A percentile compares a stretch with the other conserved stretches of the same genome.
These are phyloP conservation scores for Candolleomyces efflorescens DNA, from an alignment of 768 basidiomycete species.

Conservation along the genomic window DNA sequence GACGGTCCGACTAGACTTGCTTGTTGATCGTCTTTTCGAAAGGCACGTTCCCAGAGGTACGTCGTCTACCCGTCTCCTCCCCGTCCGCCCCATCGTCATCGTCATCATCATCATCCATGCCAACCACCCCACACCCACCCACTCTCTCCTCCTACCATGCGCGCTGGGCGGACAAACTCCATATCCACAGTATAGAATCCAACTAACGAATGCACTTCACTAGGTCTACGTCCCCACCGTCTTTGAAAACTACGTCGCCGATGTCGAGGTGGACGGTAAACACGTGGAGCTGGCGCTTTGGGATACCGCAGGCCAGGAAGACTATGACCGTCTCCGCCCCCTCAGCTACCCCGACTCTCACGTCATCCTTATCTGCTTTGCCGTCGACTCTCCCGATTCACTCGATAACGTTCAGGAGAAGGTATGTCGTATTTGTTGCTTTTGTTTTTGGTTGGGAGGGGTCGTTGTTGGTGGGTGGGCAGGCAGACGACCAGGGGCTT, in stretches of 20 bases:
- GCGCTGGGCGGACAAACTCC: too few species aligned
- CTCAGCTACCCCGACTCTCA: conserved; percentile 99
- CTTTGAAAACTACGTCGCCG: conserved; percentile 99
- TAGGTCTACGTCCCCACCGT: conserved; percentile 99
- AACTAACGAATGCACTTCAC: background rate
- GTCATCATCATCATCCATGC: background rate
- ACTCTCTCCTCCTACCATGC: too few species aligned
- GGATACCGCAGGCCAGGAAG: conserved; percentile 97
- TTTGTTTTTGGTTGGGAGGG: too few species aligned
- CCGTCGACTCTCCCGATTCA: conserved; percentile 96
- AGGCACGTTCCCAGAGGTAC: conserved; percentile 93
- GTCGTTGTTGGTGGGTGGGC: too few species aligned
- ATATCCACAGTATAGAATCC: too few species aligned
- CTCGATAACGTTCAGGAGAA: conserved; percentile 99
- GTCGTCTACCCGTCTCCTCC: too few species aligned
- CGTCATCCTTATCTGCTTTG: conserved; percentile 99
- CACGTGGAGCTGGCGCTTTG: conserved; percentile 97
- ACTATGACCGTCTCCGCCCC: conserved; percentile 97
- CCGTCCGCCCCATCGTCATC: background rate
- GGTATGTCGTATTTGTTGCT: too few species aligned
- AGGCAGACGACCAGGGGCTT: too few species aligned
- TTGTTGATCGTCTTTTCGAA: conserved; percentile 95
- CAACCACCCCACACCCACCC: background rate
- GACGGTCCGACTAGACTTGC: conserved; percentile 58
- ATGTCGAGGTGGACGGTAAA: conserved; percentile 98